phyloP scores from a whole-genome alignment of 1,139 yeast genomes.

The Geotrichum candidum region DNA sequence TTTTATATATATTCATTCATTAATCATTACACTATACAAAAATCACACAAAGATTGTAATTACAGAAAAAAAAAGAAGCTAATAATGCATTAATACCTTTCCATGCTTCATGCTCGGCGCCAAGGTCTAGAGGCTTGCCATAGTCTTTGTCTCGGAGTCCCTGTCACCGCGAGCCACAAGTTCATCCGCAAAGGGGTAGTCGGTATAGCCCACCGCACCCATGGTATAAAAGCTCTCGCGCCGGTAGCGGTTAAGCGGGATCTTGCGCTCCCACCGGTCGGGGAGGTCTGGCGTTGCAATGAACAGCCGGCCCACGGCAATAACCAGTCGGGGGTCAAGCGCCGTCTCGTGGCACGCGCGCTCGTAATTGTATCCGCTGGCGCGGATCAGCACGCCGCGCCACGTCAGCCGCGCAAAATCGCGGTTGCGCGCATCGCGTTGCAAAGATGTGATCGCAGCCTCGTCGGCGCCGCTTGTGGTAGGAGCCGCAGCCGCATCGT shows the following conservation, averaged over 20 bases:
- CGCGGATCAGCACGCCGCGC: slow-evolving; percentile 45
- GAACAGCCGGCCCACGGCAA: slow-evolving; percentile 44
- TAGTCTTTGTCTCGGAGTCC: not conserved
- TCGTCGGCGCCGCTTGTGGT: not conserved
- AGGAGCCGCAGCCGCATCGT: not conserved
- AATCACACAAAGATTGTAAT: no score
- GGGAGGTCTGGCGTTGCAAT: slow-evolving; percentile 52
- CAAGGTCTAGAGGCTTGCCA: not conserved
- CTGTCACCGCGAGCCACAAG: not conserved
- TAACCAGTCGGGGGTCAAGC: slow-evolving; percentile 35
- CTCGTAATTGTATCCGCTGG: slow-evolving; percentile 39
- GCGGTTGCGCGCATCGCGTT: slow-evolving; percentile 22
- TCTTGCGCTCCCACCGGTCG: slow-evolving; percentile 38
- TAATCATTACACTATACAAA: no score
- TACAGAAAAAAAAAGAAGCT: no score
- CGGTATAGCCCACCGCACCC: slow-evolving; percentile 20
- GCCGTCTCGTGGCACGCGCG: slow-evolving; percentile 26
- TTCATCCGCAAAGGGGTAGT: slow-evolving; percentile 7
- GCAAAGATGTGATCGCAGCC: not conserved
- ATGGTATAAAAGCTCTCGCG: slow-evolving; percentile 36
- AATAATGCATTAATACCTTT: no score
- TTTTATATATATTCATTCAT: no score
- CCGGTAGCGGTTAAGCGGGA: slow-evolving; percentile 37
- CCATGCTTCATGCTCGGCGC: not conserved
- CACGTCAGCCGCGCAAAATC: slow-evolving; percentile 39